Percentiles rank a stretch among this genome's conserved stretches.
Evolutionary conservation across 306 rosid species (phyloP).

Genomic region (Aeschynomene evenia): DNA sequence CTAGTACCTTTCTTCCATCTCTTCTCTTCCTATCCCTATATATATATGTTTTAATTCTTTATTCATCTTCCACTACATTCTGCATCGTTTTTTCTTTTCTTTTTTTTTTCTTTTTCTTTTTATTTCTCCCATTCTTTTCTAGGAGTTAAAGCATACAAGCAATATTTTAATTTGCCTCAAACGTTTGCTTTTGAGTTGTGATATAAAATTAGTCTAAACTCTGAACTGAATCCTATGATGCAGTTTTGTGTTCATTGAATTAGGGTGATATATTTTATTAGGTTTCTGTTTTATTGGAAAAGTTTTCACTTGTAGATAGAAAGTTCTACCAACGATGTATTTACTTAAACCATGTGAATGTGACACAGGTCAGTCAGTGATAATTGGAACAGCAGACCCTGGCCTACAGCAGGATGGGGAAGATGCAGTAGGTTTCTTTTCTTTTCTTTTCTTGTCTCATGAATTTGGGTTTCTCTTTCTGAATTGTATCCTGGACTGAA

Average conservation of each 20-base stretch:
- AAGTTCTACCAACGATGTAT: slow-evolving; percentile 12
- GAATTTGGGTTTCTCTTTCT: neutral
- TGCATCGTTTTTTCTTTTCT: neutral
- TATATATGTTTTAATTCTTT: no score
- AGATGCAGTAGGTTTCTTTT: slow-evolving; percentile 43
- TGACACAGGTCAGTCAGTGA: slow-evolving; percentile 38
- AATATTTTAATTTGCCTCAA: neutral
- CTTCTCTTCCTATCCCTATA: no score
- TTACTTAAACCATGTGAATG: slow-evolving; percentile 30
- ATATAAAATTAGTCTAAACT: no score
- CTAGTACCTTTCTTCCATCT: no score
- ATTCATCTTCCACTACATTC: no score
- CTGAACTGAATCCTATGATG: neutral
- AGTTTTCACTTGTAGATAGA: neutral
- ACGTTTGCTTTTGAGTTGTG: neutral
- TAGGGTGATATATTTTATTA: slow-evolving; percentile 1
- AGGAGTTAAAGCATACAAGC: neutral
- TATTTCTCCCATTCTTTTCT: neutral
- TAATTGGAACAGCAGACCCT: slow-evolving; percentile 31
- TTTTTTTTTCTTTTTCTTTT: no score
- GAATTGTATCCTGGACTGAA: neutral
- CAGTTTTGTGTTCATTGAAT: neutral
- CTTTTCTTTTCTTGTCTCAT: neutral
- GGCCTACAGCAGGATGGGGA: slow-evolving; percentile 28
- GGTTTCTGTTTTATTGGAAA: neutral